Evolutionary conservation across 2,329 filamentous ascomycete genomes (phyloP).

Genomic region (Trichoderma brevicompactum): DNA sequence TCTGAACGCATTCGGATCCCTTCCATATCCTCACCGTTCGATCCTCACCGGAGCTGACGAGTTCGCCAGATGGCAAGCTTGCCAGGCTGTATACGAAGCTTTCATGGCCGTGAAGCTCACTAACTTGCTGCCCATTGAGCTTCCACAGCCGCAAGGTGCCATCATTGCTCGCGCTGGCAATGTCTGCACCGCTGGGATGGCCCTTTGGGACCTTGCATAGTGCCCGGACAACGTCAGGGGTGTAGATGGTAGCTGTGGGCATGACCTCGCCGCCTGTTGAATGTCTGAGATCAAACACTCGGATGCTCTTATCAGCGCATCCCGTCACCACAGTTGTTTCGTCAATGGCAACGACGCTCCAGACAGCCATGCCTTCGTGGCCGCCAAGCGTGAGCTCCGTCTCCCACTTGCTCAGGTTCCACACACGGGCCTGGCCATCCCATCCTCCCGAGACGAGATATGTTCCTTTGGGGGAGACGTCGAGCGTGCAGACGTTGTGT

Average conservation of each 20-base stretch:
- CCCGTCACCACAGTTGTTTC: conserved; percentile 83
- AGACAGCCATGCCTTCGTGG: conserved; percentile 77
- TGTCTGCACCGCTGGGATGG: conserved; percentile 83
- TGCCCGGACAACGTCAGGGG: conserved; percentile 84
- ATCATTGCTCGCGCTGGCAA: conserved; percentile 94
- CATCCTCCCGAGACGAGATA: conserved; percentile 91
- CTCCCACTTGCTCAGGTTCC: conserved; percentile 87
- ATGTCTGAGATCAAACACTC: conserved; percentile 75
- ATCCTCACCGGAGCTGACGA: conserved; percentile 92
- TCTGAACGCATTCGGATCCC: conserved; percentile 82
- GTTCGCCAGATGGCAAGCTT: conserved; percentile 77
- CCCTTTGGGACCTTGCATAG: conserved; percentile 76
- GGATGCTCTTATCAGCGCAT: conserved; percentile 87
- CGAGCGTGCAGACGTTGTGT: conserved; percentile 85
- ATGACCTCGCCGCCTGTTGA: conserved; percentile 60
- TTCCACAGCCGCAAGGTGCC: conserved; percentile 88
- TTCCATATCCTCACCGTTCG: conserved; percentile 91
- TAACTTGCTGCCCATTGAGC: conserved; percentile 74
- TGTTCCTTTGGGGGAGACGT: conserved; percentile 71
- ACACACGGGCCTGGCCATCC: conserved; percentile 87
- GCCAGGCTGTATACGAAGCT: conserved; percentile 92
- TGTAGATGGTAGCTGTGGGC: conserved; percentile 60
- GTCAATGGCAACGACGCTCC: conserved; percentile 87
- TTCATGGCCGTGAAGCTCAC: conserved; percentile 83
- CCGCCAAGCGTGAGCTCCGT: conserved; percentile 71